Evolutionary conservation across 192 early-diverging fungal species (phyloP).

Genomic region (Paraglomus brasilianum): DNA sequence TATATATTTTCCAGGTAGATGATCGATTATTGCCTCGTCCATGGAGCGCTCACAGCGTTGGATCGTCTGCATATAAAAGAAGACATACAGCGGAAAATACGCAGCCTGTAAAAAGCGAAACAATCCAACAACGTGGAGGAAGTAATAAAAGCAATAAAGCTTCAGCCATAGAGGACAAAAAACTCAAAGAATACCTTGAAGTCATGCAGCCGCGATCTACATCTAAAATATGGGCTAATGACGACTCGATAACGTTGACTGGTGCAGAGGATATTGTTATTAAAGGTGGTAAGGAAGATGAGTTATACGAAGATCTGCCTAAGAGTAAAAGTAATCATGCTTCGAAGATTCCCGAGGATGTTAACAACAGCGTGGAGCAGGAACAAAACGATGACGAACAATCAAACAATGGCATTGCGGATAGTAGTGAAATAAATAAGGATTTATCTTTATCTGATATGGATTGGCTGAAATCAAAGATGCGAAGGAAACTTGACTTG

Average conservation of each 20-base stretch:
- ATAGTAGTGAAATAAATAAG: constrained; percentile 40
- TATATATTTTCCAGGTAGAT: constrained; percentile 56
- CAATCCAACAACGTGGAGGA: constrained; percentile 42
- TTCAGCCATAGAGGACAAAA: constrained; percentile 70
- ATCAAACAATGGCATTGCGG: constrained; percentile 44
- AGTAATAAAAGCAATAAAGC: constrained; percentile 42
- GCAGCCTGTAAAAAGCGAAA: constrained; percentile 32
- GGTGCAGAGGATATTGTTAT: constrained; percentile 31
- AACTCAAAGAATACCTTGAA: constrained; percentile 86
- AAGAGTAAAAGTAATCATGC: constrained; percentile 40
- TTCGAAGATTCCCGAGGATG: constrained; percentile 26
- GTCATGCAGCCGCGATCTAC: constrained; percentile 83
- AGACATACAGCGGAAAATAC: constrained; percentile 44
- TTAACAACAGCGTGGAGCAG: no score
- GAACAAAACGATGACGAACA: constrained; percentile 36
- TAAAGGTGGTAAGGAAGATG: constrained; percentile 37
- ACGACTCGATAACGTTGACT: constrained; percentile 60
- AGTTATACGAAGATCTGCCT: constrained; percentile 29
- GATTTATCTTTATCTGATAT: constrained; percentile 52
- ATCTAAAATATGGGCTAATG: constrained; percentile 88
- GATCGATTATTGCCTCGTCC: constrained; percentile 80
- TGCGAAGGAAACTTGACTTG: constrained; percentile 45
- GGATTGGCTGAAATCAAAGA: constrained; percentile 67
- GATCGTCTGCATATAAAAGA: constrained; percentile 74
- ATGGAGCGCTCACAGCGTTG: constrained; percentile 88